phyloP scores from a whole-genome alignment of 2,329 filamentous ascomycete species.

The Myriosclerotinia curreyana region DNA sequence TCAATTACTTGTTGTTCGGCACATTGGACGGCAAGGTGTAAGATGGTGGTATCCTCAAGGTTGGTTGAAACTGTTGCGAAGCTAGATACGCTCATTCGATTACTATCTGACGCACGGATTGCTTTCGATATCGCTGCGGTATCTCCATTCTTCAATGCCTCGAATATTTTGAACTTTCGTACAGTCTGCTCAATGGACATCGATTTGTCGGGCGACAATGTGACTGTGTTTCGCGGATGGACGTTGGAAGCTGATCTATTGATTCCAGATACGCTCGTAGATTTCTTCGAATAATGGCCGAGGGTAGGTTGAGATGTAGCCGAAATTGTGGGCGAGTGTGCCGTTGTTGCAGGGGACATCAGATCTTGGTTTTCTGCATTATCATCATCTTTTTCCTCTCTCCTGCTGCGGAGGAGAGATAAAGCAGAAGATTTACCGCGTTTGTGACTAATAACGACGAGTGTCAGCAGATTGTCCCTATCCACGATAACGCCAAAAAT shows the following conservation, averaged over 20 bases:
- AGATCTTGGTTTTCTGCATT: constrained; percentile 36
- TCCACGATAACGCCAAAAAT: background rate
- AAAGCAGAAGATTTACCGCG: constrained; percentile 54
- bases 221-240: constrained; percentile 24
- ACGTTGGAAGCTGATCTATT: constrained; percentile 30
- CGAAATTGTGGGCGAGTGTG: constrained; percentile 30
- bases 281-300: constrained; percentile 33
- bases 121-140: constrained; percentile 85
- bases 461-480: constrained; percentile 9
- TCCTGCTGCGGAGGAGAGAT: constrained; percentile 50
- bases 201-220: constrained; percentile 33
- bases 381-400: constrained; percentile 40
- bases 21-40: constrained; percentile 94
- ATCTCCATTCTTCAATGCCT: constrained; percentile 86
- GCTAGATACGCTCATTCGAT: constrained; percentile 45
- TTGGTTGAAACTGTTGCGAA: constrained; percentile 41
- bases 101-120: constrained; percentile 60
- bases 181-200: constrained; percentile 85
- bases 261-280: constrained; percentile 34
- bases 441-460: constrained; percentile 41
- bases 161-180: constrained; percentile 89
- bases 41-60: constrained; percentile 80
- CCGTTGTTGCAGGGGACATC: constrained; percentile 32
- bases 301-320: constrained; percentile 29
- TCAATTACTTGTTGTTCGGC: constrained; percentile 90